Percentiles rank a stretch among this genome's conserved stretches.
These are phyloP conservation scores for Tricladium varicosporioides DNA, from an alignment of 2,329 filamentous ascomycete species.

Conservation along the genomic window DNA sequence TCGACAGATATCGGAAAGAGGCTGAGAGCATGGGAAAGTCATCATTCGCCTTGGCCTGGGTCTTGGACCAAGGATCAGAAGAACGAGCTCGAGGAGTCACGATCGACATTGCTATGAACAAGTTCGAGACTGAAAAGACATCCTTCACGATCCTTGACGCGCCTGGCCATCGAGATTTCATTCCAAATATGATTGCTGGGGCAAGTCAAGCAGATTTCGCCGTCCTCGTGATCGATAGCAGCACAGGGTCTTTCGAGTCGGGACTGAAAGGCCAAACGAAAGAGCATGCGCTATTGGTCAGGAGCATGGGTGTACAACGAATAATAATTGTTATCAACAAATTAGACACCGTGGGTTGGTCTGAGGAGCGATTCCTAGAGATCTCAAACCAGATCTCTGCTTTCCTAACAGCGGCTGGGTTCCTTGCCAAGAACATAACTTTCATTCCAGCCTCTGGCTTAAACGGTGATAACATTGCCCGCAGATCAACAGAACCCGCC, in stretches of 20 bases:
- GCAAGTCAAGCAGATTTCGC: conserved; percentile 95
- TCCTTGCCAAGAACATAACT: conserved; percentile 74
- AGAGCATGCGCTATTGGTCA: conserved; percentile 85
- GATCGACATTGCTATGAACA: conserved; percentile 93
- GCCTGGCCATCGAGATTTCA: conserved; percentile 91
- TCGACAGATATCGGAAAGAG: conserved; percentile 85
- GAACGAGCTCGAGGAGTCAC: conserved; percentile 89
- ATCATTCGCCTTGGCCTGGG: conserved; percentile 95
- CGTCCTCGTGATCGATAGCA: conserved; percentile 88
- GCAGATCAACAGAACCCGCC: conserved; percentile 50
- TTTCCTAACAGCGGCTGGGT: conserved; percentile 80
- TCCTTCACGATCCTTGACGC: conserved; percentile 93
- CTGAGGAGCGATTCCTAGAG: conserved; percentile 75
- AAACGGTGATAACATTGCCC: conserved; percentile 80
- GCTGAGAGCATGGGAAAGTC: conserved; percentile 90
- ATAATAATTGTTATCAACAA: conserved; percentile 95
- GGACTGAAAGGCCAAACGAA: conserved; percentile 91
- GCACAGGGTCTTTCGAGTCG: conserved; percentile 87
- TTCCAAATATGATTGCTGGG: conserved; percentile 98
- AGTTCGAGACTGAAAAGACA: conserved; percentile 86
- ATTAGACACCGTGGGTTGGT: conserved; percentile 85
- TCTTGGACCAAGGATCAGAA: conserved; percentile 87
- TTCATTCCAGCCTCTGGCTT: conserved; percentile 91
- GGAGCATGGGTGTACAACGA: conserved; percentile 86
- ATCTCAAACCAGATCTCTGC: conserved; percentile 80